Percentiles rank a stretch among this genome's conserved stretches.
phyloP scores from a whole-genome alignment of 768 basidiomycete species.

The Trametes coccinea region DNA sequence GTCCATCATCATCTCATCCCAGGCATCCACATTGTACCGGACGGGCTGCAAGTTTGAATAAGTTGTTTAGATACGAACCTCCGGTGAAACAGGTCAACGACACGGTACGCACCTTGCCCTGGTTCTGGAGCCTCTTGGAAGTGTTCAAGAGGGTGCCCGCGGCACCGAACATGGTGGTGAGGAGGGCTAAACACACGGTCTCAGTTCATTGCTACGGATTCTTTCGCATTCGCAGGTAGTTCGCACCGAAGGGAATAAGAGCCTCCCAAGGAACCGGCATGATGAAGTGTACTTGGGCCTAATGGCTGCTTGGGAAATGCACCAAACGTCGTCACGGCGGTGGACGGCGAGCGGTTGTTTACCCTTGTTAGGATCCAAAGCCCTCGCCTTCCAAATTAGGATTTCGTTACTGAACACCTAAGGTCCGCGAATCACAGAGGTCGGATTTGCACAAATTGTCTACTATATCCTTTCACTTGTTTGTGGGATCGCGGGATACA shows the following conservation, averaged over 20 bases:
- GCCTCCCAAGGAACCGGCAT: constrained; percentile 99
- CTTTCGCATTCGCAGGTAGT: neutral
- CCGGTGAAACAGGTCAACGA: neutral
- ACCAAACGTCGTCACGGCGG: constrained; percentile 1
- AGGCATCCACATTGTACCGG: constrained; percentile 81
- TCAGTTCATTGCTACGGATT: neutral
- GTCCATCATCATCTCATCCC: constrained; percentile 97
- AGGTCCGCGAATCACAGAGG: neutral
- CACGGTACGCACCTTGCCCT: constrained; percentile 72
- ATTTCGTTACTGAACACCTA: neutral
- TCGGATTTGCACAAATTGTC: neutral
- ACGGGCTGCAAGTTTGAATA: constrained; percentile 18
- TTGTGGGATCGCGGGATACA: too few species aligned
- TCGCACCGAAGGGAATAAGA: constrained; percentile 87
- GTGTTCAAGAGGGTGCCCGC: constrained; percentile 86
- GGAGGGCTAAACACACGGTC: constrained; percentile 52
- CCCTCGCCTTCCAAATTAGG: constrained; percentile 11
- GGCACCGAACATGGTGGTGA: constrained; percentile 86
- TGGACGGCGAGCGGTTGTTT: constrained; percentile 5
- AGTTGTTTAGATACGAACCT: too few species aligned
- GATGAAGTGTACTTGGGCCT: constrained; percentile 26
- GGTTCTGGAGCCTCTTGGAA: constrained; percentile 79
- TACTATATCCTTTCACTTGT: neutral
- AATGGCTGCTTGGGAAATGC: constrained; percentile 7
- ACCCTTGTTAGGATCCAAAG: constrained; percentile 16